A percentile compares a stretch with the other conserved stretches of the same genome.
phyloP scores from a whole-genome alignment of 257 asterid species.

The Handroanthus guayacan region DNA sequence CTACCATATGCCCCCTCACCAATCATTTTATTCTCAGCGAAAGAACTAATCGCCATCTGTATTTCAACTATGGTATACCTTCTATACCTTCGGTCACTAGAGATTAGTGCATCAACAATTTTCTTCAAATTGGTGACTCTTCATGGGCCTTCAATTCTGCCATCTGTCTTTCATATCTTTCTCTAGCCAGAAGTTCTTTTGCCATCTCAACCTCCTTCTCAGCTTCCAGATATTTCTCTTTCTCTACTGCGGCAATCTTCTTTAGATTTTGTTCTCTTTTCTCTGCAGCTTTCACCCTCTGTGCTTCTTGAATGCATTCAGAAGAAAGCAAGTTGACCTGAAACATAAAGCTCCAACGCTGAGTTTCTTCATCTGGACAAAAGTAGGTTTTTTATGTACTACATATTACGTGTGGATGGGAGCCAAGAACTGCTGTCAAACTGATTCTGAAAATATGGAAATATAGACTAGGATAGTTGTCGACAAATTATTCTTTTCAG shows the following conservation, averaged over 20 bases:
- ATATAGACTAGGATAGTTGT: conserved; percentile 1
- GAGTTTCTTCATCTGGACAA: too few species aligned
- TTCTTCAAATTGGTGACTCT: conserved; percentile 63
- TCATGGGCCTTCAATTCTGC: conserved; percentile 69
- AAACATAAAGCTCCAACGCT: conserved; percentile 36
- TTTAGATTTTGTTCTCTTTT: conserved; percentile 72
- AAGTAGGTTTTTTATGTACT: neutral
- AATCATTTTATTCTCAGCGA: conserved; percentile 62
- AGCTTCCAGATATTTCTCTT: conserved; percentile 76
- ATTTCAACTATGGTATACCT: conserved; percentile 74
- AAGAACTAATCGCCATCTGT: conserved; percentile 62
- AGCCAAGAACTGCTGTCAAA: conserved; percentile 4
- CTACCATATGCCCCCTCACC: conserved; percentile 93
- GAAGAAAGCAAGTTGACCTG: conserved; percentile 77
- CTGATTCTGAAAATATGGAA: neutral
- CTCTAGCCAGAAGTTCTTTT: conserved; percentile 63
- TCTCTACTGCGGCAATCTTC: conserved; percentile 66
- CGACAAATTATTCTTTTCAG: neutral
- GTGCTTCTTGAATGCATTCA: conserved; percentile 73
- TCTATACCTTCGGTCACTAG: conserved; percentile 74
- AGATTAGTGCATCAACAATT: conserved; percentile 63
- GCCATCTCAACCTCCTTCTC: conserved; percentile 75
- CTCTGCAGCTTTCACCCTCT: conserved; percentile 68
- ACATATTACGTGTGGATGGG: conserved; percentile 7
- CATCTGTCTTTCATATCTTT: conserved; percentile 68